A percentile compares a stretch with the other conserved stretches of the same genome.
Conservation (phyloP, 1,139 yeast genomes). For the Citeromyces hawaiiensis region DNA sequence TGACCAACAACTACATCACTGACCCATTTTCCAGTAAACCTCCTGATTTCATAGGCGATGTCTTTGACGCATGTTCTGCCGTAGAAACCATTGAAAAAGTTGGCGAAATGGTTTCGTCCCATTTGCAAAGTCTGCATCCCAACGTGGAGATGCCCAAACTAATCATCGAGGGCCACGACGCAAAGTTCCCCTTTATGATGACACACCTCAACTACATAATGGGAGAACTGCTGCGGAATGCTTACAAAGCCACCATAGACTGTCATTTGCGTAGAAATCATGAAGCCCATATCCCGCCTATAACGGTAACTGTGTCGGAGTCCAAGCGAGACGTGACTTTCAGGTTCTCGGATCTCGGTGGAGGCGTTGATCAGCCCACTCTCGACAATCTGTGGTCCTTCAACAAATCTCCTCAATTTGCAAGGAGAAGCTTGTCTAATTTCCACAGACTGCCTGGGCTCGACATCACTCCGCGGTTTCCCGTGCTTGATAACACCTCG, state of each 20-base stretch:
- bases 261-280: conserved; percentile 21
- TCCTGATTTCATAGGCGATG: conserved; percentile 73
- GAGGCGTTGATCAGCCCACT: conserved; percentile 56
- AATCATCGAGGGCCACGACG: conserved; percentile 52
- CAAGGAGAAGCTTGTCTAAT: conserved; percentile 41
- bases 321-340: conserved; percentile 57
- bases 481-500: conserved; percentile 9
- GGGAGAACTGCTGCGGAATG: conserved; percentile 78
- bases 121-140: conserved; percentile 33
- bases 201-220: conserved; percentile 77
- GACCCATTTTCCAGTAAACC: conserved; percentile 24
- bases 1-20: conserved; percentile 45
- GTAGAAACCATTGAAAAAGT: conserved; percentile 51
- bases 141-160: conserved; percentile 59
- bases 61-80: conserved; percentile 69
- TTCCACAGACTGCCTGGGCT: conserved; percentile 60
- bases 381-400: conserved; percentile 72
- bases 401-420: conserved; percentile 49
- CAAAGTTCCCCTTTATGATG: conserved; percentile 69
- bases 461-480: conserved; percentile 12
- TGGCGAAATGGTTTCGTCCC: conserved; percentile 33
- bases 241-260: conserved; percentile 65
- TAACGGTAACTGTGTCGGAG: conserved; percentile 56
- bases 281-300: conserved; percentile 42
- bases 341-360: conserved; percentile 81